Evolutionary conservation across 305 asterid genomes (phyloP).

Genomic region (Solanum hybrid): DNA sequence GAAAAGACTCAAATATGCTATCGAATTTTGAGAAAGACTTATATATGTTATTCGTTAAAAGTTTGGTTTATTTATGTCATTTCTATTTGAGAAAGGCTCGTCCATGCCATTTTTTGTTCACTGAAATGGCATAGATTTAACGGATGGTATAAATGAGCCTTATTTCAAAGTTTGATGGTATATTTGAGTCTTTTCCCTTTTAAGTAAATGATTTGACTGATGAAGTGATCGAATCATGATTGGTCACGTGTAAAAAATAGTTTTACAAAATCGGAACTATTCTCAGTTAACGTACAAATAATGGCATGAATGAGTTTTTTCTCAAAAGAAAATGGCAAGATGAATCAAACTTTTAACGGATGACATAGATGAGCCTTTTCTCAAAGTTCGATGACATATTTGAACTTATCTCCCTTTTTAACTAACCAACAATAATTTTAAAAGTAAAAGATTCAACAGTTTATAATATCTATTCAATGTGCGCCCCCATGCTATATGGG

Average conservation of each 20-base stretch:
- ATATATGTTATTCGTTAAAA: no score
- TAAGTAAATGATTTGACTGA: no score
- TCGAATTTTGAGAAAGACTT: neutral
- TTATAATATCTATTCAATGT: neutral
- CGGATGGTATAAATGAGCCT: fast-evolving
- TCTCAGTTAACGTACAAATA: no score
- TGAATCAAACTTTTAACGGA: no score
- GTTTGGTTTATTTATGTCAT: neutral
- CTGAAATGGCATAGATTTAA: no score
- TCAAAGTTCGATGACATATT: neutral
- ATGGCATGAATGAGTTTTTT: no score
- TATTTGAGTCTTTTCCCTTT: no score
- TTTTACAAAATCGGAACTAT: neutral
- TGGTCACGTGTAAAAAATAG: no score
- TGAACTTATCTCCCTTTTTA: neutral
- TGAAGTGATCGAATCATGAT: no score
- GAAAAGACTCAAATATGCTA: neutral
- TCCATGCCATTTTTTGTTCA: no score
- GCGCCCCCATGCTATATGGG: fast-evolving
- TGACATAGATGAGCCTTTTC: no score
- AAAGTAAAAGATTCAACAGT: neutral
- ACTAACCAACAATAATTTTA: neutral
- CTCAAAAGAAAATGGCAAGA: neutral
- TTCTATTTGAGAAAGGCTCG: fast-evolving
- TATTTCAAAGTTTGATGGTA: fast-evolving